Conservation (phyloP, 2,329 filamentous ascomycete genomes). For the Fusarium ramigenum region DNA sequence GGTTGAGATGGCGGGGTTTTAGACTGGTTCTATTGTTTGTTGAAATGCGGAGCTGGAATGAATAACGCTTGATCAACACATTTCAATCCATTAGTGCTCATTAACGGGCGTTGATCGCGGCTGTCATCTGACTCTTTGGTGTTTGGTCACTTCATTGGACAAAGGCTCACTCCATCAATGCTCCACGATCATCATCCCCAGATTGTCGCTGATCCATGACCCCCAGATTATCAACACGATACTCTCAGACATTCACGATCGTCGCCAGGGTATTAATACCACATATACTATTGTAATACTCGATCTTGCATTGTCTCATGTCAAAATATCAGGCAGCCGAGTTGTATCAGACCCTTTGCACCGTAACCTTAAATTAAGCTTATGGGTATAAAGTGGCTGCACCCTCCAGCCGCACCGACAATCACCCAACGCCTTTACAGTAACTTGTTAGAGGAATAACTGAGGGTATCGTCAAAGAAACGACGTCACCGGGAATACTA, state of each 20-base stretch:
- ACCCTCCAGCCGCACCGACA: background rate
- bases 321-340: background rate
- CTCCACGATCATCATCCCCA: background rate
- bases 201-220: background rate
- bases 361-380: conserved; percentile 25
- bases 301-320: background rate
- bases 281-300: background rate
- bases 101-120: background rate
- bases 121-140: background rate
- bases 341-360: background rate
- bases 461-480: background rate
- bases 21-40: background rate
- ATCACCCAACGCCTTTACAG: background rate
- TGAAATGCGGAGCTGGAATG: background rate
- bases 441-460: fast-evolving
- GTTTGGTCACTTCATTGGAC: background rate
- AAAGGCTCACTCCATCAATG: background rate
- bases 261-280: background rate
- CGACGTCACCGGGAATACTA: background rate
- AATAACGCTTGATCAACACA: background rate
- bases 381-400: background rate
- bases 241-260: background rate
- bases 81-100: background rate
- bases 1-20: background rate
- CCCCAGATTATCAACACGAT: background rate